Base-by-base conservation (phyloP, 768 basidiomycete genomes). In the Clathrus columnatus region DNA sequence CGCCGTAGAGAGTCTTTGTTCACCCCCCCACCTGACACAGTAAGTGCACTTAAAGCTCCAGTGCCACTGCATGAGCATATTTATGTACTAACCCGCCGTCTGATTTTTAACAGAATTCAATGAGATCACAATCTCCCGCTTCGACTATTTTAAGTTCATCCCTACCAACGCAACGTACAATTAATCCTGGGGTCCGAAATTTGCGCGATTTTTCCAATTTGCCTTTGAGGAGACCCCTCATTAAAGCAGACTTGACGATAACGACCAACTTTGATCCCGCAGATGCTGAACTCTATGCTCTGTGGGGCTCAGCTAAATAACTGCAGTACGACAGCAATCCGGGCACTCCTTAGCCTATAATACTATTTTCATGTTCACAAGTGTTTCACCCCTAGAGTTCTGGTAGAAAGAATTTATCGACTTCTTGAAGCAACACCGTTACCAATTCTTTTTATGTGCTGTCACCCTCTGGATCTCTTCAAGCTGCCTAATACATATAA, bases 221-320 rank as follows among this genome's bases (percentile, higher is more conserved):
- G 10, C 51, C 41, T 17, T 14, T 4, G 17, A 18, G 54, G 10
- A 46, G 24, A 18, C 7, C 14, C n/a, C 60, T 70, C 20, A 75
- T 88, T 61, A 82, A 84, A 42, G 71, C 80, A 21, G 87, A 90
- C 65, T 78, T 83, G 4, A 70, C 83, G 6, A 71, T 88, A 42
- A 64, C 81, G 54, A 86, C 85, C 29, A 85, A 80, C 59, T 91
- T 91, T 62, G 87, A 91, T 66, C 76, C 80, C 44, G 72, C 76
- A 21, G 89, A 91, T 69, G 82, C 75, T 69, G 84, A 88, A 61
- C 72, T 91, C 20, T 89, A 90, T 61, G 79, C 82, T 45, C 73
- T 90, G 8, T 91, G 89, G 88, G 84, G 74, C 26, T 83, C 85
- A 4, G 75, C 69, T 59, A 51, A 57, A 45, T 69, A 57, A 58